Conservation (phyloP, 2,329 filamentous ascomycete genomes). For the Claviceps arundinis region DNA sequence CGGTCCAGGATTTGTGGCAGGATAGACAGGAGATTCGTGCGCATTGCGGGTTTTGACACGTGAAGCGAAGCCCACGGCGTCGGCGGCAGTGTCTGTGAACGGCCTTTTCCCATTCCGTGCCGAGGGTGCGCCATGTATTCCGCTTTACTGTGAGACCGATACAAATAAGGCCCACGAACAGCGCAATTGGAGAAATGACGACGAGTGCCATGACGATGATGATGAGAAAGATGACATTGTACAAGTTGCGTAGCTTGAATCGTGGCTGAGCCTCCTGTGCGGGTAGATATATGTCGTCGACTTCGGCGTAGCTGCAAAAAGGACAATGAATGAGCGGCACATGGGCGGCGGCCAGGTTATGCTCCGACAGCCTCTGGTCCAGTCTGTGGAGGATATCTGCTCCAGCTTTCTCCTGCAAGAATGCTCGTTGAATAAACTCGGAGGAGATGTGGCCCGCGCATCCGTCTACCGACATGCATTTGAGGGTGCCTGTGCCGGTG, state of each 20-base stretch:
- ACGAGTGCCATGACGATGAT: constrained; percentile 41
- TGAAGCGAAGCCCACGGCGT: constrained; percentile 62
- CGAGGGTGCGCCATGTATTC: constrained; percentile 27
- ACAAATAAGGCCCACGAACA: constrained; percentile 32
- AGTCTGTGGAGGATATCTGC: constrained; percentile 60
- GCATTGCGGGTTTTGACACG: constrained; percentile 60
- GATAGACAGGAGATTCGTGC: constrained; percentile 60
- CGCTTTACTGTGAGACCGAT: constrained; percentile 29
- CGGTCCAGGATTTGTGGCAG: constrained; percentile 72
- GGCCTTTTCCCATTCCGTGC: constrained; percentile 41
- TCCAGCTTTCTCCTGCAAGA: constrained; percentile 56
- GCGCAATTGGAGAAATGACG: constrained; percentile 38
- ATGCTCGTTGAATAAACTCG: constrained; percentile 57
- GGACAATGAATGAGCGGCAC: constrained; percentile 73
- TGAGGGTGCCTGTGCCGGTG: constrained; percentile 56
- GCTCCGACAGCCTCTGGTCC: constrained; percentile 65
- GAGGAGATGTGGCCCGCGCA: constrained; percentile 63
- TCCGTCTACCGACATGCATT: constrained; percentile 70
- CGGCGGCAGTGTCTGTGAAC: constrained; percentile 55
- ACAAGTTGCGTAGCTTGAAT: constrained; percentile 38
- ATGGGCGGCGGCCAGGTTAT: constrained; percentile 58
- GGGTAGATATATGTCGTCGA: constrained; percentile 62
- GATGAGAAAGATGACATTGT: constrained; percentile 35
- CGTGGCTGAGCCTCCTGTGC: constrained; percentile 39
- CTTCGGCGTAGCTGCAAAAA: constrained; percentile 83